Percentiles rank a stretch among this genome's conserved stretches.
These are phyloP conservation scores for Camellia japonica DNA, from an alignment of 148 eudicot species.

Conservation along the genomic window DNA sequence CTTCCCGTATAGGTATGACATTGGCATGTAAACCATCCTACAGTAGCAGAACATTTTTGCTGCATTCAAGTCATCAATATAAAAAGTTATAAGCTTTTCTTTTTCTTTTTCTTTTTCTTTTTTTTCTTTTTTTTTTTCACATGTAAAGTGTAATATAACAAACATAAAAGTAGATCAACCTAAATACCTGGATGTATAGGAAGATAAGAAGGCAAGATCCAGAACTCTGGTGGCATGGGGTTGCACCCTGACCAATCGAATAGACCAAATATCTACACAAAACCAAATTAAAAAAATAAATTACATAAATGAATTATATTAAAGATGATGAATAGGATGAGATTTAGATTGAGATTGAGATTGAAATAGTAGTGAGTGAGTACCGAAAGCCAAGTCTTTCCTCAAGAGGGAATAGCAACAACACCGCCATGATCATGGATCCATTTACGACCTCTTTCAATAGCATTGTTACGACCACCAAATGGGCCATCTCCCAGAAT, in stretches of 20 bases:
- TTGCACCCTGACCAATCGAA: constrained; percentile 44
- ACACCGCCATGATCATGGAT: constrained; percentile 23
- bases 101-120: no score
- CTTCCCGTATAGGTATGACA: constrained; percentile 46
- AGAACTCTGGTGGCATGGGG: constrained; percentile 47
- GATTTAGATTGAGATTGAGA: no score
- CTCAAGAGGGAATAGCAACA: constrained; percentile 23
- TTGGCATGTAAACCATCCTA: constrained; percentile 36
- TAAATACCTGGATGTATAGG: constrained; percentile 42
- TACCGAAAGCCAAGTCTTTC: constrained; percentile 28
- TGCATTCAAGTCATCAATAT: constrained; percentile 8
- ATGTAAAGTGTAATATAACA: not conserved
- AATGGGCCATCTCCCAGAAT: constrained; percentile 22
- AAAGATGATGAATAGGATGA: not conserved
- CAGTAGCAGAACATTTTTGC: constrained; percentile 39
- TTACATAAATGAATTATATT: not conserved
- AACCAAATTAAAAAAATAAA: not conserved
- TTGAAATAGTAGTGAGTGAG: not conserved
- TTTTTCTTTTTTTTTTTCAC: no score
- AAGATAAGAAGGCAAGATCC: constrained; percentile 33
- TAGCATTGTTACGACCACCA: constrained; percentile 17
- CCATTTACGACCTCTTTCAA: constrained; percentile 22
- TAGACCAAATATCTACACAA: constrained; percentile 37
- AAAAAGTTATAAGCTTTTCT: no score
- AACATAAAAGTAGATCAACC: not conserved